Conservation (phyloP, 495 filamentous ascomycete genomes). For the Xylaria acuta region DNA sequence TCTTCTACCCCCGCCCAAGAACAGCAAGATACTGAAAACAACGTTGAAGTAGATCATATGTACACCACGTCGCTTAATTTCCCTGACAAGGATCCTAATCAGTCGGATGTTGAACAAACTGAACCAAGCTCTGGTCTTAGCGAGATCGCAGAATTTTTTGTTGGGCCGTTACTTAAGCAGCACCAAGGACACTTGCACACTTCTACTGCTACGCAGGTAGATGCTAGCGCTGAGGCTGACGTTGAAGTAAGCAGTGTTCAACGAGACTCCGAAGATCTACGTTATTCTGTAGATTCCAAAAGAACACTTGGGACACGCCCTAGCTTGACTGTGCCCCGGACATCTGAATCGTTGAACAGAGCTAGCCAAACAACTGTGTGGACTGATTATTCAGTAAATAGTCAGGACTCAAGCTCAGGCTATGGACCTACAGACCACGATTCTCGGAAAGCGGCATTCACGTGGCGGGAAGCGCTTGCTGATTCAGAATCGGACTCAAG, state of each 20-base stretch:
- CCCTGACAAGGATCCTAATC: slow-evolving; percentile 20
- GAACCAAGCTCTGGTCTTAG: slow-evolving; percentile 36
- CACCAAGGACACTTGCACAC: slow-evolving; percentile 28
- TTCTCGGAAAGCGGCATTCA: slow-evolving; percentile 34
- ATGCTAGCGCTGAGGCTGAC: slow-evolving; percentile 11
- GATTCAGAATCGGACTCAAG: slow-evolving; percentile 39
- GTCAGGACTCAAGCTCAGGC: slow-evolving; percentile 46
- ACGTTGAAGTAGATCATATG: slow-evolving; percentile 20
- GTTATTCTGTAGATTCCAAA: slow-evolving; percentile 37
- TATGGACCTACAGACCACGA: slow-evolving; percentile 36
- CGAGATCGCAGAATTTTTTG: slow-evolving; percentile 38
- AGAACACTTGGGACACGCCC: slow-evolving; percentile 38
- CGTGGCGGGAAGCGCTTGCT: slow-evolving; percentile 36
- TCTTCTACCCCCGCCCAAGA: slow-evolving; percentile 9
- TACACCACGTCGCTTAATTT: slow-evolving; percentile 21
- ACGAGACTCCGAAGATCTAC: slow-evolving; percentile 31
- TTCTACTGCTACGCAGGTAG: slow-evolving; percentile 21
- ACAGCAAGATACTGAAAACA: slow-evolving; percentile 19
- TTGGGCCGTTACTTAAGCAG: slow-evolving; percentile 36
- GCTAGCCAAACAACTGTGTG: slow-evolving; percentile 58
- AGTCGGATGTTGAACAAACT: slow-evolving; percentile 30
- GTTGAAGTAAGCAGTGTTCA: slow-evolving; percentile 23
- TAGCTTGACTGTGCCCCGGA: slow-evolving; percentile 50
- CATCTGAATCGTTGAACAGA: slow-evolving; percentile 53
- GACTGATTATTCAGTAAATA: slow-evolving; percentile 64